A percentile compares a stretch with the other conserved stretches of the same genome.
Conservation (phyloP, 108 stramenopile genomes). For the Nitzschia sp. region DNA sequence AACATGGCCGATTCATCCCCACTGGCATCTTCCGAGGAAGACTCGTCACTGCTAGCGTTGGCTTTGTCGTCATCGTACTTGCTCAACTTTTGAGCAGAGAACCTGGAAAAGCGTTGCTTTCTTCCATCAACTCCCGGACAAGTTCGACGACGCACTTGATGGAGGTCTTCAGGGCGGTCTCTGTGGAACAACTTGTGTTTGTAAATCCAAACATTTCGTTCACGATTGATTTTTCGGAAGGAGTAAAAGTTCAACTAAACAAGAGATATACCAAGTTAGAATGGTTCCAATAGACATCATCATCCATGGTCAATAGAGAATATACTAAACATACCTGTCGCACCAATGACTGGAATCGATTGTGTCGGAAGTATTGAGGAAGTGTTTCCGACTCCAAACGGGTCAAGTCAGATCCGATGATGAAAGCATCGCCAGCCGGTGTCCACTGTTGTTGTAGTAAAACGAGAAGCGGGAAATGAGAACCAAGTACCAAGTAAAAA, state of each 20-base stretch:
- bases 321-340: conserved; percentile 82
- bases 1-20: conserved; percentile 13
- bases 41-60: conserved; percentile 28
- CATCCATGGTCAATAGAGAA: too few species aligned
- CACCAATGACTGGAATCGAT: conserved; percentile 91
- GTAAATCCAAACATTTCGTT: conserved; percentile 94
- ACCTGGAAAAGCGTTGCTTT: conserved; percentile 63
- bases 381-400: conserved; percentile 79
- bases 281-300: too few species aligned
- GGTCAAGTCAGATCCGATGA: conserved; percentile 69
- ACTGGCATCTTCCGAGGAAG: conserved; percentile 19
- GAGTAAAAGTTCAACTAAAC: conserved; percentile 49
- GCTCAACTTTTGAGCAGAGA: conserved; percentile 36
- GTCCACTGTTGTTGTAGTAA: conserved; percentile 63
- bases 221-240: conserved; percentile 81
- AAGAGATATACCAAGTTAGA: background rate
- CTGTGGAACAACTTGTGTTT: conserved; percentile 91
- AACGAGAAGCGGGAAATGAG: conserved; percentile 9
- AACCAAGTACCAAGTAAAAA: background rate
- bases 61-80: conserved; percentile 19
- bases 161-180: conserved; percentile 85
- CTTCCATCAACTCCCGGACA: conserved; percentile 81
- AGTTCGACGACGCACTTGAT: conserved; percentile 83
- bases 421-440: conserved; percentile 78
- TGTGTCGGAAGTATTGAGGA: conserved; percentile 91